Evolutionary conservation across 768 basidiomycete genomes (phyloP).

Genomic region (Suillus lakei): DNA sequence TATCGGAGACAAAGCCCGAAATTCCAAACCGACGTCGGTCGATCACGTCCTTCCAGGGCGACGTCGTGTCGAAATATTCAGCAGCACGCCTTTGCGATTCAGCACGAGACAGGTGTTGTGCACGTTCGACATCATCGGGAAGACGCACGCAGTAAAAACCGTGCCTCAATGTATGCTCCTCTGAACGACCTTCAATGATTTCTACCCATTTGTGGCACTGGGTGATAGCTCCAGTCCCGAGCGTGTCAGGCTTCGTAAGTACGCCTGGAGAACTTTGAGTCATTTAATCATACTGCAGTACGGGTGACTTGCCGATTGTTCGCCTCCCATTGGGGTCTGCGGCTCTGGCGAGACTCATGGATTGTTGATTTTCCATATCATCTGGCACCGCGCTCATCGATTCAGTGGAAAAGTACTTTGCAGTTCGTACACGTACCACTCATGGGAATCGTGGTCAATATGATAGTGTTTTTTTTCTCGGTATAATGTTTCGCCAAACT

Average conservation of each 20-base stretch:
- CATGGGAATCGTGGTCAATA: slow-evolving; percentile 59
- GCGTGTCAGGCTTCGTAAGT: slow-evolving; percentile 58
- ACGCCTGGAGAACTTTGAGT: slow-evolving; percentile 43
- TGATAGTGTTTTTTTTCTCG: slow-evolving; percentile 50
- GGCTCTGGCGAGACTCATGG: slow-evolving; percentile 49
- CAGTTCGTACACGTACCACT: slow-evolving; percentile 40
- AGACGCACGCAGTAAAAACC: slow-evolving; percentile 51
- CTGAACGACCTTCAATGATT: slow-evolving; percentile 41
- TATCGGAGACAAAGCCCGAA: slow-evolving; percentile 34
- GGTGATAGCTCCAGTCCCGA: slow-evolving; percentile 41
- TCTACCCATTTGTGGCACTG: slow-evolving; percentile 46
- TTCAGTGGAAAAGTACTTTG: neutral
- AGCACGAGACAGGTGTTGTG: slow-evolving; percentile 30
- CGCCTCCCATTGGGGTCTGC: slow-evolving; percentile 51
- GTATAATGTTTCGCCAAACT: slow-evolving; percentile 55
- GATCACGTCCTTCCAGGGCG: slow-evolving; percentile 41
- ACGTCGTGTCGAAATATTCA: slow-evolving; percentile 15
- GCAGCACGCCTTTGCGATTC: slow-evolving; percentile 33
- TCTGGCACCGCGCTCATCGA: slow-evolving; percentile 35
- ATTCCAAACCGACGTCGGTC: slow-evolving; percentile 41
- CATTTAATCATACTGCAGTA: neutral
- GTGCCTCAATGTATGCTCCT: slow-evolving; percentile 40
- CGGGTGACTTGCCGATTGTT: slow-evolving; percentile 50
- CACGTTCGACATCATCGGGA: slow-evolving; percentile 43
- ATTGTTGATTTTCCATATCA: slow-evolving; percentile 64